Conservation (phyloP, 306 rosid species). For the Ceratonia siliqua region DNA sequence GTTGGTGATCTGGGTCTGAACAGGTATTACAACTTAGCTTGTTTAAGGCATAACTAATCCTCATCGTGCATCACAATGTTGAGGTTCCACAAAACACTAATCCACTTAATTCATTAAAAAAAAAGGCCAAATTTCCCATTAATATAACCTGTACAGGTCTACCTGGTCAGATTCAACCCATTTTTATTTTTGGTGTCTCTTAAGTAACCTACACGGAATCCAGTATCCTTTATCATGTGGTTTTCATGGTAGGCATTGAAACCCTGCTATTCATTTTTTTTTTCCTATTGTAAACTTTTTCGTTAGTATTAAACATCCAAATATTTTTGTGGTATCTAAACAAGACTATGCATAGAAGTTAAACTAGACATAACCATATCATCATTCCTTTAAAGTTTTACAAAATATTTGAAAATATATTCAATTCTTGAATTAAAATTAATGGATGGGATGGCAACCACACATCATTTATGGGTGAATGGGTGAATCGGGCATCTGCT, state of each 20-base stretch:
- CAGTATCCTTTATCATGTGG: too few species aligned
- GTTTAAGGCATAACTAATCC: too few species aligned
- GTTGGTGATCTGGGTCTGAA: background rate
- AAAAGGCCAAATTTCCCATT: too few species aligned
- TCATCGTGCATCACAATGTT: too few species aligned
- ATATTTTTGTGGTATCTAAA: background rate
- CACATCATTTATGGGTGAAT: background rate
- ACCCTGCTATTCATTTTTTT: background rate
- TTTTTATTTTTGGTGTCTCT: too few species aligned
- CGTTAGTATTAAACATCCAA: background rate
- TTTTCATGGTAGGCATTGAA: background rate
- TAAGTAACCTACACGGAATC: too few species aligned
- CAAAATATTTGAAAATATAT: background rate
- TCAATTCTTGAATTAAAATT: background rate
- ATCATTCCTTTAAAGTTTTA: background rate
- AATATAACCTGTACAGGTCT: too few species aligned
- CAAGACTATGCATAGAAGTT: background rate
- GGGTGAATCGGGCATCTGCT: background rate
- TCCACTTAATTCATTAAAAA: too few species aligned
- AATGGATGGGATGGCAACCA: constrained; percentile 2
- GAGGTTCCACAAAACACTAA: too few species aligned
- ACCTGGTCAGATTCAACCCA: too few species aligned
- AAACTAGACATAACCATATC: background rate
- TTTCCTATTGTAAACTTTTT: background rate
- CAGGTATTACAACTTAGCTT: too few species aligned